These are phyloP conservation scores for Solanum tarijense DNA, from an alignment of 257 asterid species.

Conservation along the genomic window DNA sequence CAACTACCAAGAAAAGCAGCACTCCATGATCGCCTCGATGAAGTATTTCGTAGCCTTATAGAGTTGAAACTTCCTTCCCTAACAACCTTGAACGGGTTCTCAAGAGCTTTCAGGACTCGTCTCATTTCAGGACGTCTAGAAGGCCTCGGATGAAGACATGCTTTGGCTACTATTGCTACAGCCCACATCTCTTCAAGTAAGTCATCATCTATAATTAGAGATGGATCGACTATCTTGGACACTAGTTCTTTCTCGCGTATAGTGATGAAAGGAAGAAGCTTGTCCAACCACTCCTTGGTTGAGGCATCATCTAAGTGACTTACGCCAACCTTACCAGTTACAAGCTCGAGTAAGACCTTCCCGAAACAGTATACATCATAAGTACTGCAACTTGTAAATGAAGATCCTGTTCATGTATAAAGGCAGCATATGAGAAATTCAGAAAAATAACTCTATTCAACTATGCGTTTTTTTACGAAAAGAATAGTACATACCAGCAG, in stretches of 20 bases:
- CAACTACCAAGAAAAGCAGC: conserved; percentile 50
- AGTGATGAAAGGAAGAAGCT: conserved; percentile 27
- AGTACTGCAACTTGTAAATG: conserved; percentile 27
- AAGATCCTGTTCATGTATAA: conserved; percentile 22
- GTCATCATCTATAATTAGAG: conserved; percentile 55
- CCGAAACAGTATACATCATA: conserved; percentile 69
- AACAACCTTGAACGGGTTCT: conserved; percentile 64
- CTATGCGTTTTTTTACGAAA: not conserved
- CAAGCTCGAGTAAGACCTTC: conserved; percentile 56
- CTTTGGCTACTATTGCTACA: conserved; percentile 54
- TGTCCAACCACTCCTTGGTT: conserved; percentile 42
- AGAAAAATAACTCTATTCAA: not conserved
- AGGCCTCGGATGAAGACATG: conserved; percentile 55
- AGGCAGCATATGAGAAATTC: not conserved
- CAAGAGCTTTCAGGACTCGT: conserved; percentile 50
- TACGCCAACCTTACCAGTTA: conserved; percentile 51
- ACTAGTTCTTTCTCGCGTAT: conserved; percentile 37
- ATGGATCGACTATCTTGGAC: conserved; percentile 37
- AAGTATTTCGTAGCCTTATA: conserved; percentile 24
- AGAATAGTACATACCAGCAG: conserved; percentile 28
- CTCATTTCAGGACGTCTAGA: conserved; percentile 55
- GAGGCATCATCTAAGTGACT: conserved; percentile 26
- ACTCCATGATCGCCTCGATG: conserved; percentile 42
- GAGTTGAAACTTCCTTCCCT: conserved; percentile 49
- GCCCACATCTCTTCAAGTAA: conserved; percentile 71